Evolutionary conservation across 169 alveolate genomes (phyloP), one percentile per base, ranked within the genome.

Genomic region (Plasmodium gaboni): DNA sequence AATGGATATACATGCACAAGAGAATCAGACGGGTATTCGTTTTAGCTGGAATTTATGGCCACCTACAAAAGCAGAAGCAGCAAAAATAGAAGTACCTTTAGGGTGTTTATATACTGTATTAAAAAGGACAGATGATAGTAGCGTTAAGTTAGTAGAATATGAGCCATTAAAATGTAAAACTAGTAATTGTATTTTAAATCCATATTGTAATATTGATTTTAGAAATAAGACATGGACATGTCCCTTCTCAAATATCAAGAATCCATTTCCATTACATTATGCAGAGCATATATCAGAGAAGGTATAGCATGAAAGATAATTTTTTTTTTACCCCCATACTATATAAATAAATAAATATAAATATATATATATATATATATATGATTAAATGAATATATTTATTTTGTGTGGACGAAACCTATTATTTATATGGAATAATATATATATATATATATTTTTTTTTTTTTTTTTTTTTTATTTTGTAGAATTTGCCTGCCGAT

Each of bases 21-120:
- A 97, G 92, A 92, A 93, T 60, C 95, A 93, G 63, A 97, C 98
- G 74, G 99, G 99, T 22, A 94, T 98, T 61, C 96, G 99, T 63
- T 97, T 98, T 94, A 96, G 99, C 70, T 99, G 99, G 99, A 98
- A 98, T 73, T 94, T 97, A 46, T 97, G 99, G 98, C 99, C 99
- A 8, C 95, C 98, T 57, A 97, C 98, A 57, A 97, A 97, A 65
- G 96, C 95, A 19, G 98, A 98, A 78, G 98, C 97, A 26, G 96
- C 98, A 60, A 93, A 98, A 92, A 97, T 98, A 24, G 99, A 98
- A 57, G 96, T 98, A 76, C 99, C 99, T 0, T 87, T 98, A 67
- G 99, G 99, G 15, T 95, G 98, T 63, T 89, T 98, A 65, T 98
- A 94, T 91, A 96, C 99, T 38, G 99, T 98, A 73, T 97, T 96